Evolutionary conservation across 1,284 basidiomycete species (phyloP).

Genomic region (Microbotryum intermedium): DNA sequence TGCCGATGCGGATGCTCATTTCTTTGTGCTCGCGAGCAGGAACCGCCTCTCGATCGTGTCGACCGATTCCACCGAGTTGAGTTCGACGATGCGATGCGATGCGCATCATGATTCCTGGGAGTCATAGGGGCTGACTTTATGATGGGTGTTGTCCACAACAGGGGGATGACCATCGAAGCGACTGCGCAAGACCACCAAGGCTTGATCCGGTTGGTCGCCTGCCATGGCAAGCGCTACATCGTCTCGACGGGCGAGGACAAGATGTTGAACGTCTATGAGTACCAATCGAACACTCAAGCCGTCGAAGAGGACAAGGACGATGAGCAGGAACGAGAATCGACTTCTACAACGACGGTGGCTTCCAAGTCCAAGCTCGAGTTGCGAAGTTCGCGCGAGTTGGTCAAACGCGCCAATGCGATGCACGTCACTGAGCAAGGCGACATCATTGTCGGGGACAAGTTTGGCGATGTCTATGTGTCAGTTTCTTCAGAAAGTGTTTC

Average conservation of each 20-base stretch:
- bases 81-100: no score
- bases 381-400: slow-evolving; percentile 51
- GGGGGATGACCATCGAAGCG: not conserved
- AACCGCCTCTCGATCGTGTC: no score
- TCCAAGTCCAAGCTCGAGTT: slow-evolving; percentile 32
- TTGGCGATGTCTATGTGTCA: slow-evolving; percentile 72
- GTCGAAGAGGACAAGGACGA: slow-evolving; percentile 51
- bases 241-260: slow-evolving; percentile 71
- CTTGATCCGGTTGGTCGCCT: slow-evolving; percentile 16
- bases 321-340: slow-evolving; percentile 43
- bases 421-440: slow-evolving; percentile 49
- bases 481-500: not conserved
- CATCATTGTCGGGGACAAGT: slow-evolving; percentile 70
- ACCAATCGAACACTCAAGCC: slow-evolving; percentile 37
- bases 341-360: slow-evolving; percentile 32
- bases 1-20: no score
- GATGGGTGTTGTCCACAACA: not conserved
- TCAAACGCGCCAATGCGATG: slow-evolving; percentile 63
- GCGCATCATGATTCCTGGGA: no score
- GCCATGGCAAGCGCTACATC: slow-evolving; percentile 46
- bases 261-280: slow-evolving; percentile 59
- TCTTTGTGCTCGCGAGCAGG: no score
- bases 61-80: no score
- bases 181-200: slow-evolving; percentile 8
- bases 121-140: no score